Conservation (phyloP, 2,329 filamentous ascomycete genomes). For the Colletotrichum sp. region DNA sequence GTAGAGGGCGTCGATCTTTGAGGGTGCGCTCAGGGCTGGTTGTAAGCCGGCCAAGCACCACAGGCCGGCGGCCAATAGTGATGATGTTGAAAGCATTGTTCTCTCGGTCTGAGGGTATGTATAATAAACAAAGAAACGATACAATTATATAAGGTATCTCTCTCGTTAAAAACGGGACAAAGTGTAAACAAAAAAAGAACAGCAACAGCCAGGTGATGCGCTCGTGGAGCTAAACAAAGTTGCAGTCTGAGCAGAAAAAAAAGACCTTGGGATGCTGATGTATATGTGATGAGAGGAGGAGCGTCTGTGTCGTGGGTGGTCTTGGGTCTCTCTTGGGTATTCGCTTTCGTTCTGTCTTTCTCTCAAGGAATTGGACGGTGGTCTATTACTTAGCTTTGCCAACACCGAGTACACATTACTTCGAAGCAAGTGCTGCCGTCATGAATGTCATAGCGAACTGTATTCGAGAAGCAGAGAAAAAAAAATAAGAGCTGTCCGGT, state of each 20-base stretch:
- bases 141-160: neutral
- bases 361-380: neutral
- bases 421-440: conserved; percentile 8
- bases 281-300: neutral
- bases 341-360: neutral
- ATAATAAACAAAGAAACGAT: neutral
- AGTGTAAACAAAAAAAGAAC: neutral
- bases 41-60: neutral
- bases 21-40: neutral
- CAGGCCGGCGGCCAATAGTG: conserved; percentile 7
- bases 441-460: conserved; percentile 8
- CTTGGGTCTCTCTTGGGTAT: neutral
- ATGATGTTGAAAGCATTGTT: conserved; percentile 11
- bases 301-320: neutral
- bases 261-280: neutral
- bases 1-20: conserved; percentile 4
- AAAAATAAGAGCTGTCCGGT: neutral
- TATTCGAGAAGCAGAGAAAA: neutral
- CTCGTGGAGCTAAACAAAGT: neutral
- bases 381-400: neutral
- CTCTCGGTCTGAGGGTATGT: neutral
- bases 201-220: neutral
- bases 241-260: neutral
- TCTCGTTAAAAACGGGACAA: neutral
- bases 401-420: conserved; percentile 17